Evolutionary conservation across 768 basidiomycete genomes (phyloP).

Genomic region (Hygrophorus russula): DNA sequence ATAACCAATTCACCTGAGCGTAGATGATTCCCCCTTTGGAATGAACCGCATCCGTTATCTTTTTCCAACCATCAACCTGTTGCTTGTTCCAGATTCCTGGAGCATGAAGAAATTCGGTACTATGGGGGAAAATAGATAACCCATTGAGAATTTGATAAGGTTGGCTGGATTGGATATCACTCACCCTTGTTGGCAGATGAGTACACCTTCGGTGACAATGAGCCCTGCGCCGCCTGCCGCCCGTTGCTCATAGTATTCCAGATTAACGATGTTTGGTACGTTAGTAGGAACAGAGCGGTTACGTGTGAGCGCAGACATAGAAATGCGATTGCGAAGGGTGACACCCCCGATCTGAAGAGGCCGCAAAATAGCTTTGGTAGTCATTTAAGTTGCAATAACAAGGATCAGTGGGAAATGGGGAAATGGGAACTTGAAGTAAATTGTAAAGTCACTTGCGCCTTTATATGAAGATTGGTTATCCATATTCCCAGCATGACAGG

Average conservation of each 20-base stretch:
- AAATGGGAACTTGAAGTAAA: too few species aligned
- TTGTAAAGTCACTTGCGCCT: too few species aligned
- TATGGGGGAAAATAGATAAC: slow-evolving; percentile 11
- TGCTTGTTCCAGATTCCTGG: slow-evolving; percentile 37
- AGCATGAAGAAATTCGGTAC: slow-evolving; percentile 31
- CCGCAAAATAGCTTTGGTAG: slow-evolving; percentile 15
- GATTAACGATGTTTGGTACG: slow-evolving; percentile 15
- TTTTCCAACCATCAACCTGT: slow-evolving; percentile 34
- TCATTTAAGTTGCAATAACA: background rate
- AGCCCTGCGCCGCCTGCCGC: slow-evolving; percentile 26
- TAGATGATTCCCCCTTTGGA: slow-evolving; percentile 31
- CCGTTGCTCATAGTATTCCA: slow-evolving; percentile 30
- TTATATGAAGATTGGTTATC: too few species aligned
- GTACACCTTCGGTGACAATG: slow-evolving; percentile 27
- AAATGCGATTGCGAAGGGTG: slow-evolving; percentile 25
- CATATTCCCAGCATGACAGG: too few species aligned
- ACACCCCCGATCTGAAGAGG: slow-evolving; percentile 26
- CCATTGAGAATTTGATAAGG: background rate
- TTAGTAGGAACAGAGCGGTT: slow-evolving; percentile 29
- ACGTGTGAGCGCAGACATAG: slow-evolving; percentile 30
- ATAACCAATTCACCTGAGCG: slow-evolving; percentile 23
- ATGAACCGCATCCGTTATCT: slow-evolving; percentile 36
- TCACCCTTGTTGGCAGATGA: slow-evolving; percentile 32
- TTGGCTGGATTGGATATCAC: slow-evolving; percentile 1
- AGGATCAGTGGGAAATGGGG: too few species aligned